These are phyloP conservation scores for Suhomyces sp. DNA, from an alignment of 805 yeast species.

Conservation along the genomic window DNA sequence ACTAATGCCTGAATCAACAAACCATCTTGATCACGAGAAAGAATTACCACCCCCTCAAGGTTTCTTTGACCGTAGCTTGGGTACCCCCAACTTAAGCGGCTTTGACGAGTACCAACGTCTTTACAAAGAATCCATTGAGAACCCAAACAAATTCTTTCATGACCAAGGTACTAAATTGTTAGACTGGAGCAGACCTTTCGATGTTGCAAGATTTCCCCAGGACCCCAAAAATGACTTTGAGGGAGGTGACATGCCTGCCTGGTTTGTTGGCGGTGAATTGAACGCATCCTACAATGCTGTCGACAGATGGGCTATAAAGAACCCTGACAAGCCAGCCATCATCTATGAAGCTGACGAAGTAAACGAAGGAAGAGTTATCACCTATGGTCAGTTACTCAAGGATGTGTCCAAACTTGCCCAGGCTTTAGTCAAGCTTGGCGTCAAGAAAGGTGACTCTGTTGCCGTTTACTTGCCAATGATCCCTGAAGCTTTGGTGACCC, in stretches of 20 bases:
- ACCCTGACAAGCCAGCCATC: conserved; percentile 79
- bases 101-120: conserved; percentile 48
- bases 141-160: conserved; percentile 56
- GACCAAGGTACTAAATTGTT: conserved; percentile 48
- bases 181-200: conserved; percentile 54
- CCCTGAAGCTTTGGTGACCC: conserved; percentile 92
- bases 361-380: conserved; percentile 63
- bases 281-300: conserved; percentile 93
- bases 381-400: conserved; percentile 82
- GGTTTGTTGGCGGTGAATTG: conserved; percentile 92
- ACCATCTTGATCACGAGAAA: conserved; percentile 34
- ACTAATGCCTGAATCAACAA: conserved; percentile 8
- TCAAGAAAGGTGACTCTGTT: conserved; percentile 90
- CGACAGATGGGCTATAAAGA: conserved; percentile 88
- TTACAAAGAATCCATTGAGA: conserved; percentile 55
- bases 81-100: conserved; percentile 44
- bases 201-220: conserved; percentile 44
- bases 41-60: conserved; percentile 35
- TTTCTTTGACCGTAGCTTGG: conserved; percentile 42
- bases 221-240: conserved; percentile 46
- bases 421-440: conserved; percentile 79
- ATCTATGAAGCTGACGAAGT: conserved; percentile 95
- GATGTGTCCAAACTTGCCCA: conserved; percentile 87
- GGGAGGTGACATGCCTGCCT: conserved; percentile 66
- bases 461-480: conserved; percentile 98